phyloP scores from a whole-genome alignment of 2,329 filamentous ascomycete species.

The Gliomastix tumulicola region DNA sequence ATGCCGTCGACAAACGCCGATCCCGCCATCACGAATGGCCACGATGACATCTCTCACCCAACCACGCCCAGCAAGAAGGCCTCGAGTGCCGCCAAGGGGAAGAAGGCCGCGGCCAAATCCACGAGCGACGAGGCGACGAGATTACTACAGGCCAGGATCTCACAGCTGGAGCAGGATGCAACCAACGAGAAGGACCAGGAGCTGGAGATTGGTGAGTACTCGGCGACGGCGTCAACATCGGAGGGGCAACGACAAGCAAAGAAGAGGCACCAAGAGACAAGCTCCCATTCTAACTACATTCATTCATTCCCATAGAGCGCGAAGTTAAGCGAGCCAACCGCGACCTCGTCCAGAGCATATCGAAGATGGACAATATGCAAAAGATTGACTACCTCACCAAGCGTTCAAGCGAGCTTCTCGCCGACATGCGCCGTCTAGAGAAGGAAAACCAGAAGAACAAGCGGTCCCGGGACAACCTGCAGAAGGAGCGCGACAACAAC shows the following conservation, averaged over 20 bases:
- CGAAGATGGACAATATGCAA: conserved; percentile 85
- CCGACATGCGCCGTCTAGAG: conserved; percentile 93
- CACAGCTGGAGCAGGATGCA: conserved; percentile 88
- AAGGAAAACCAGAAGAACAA: conserved; percentile 94
- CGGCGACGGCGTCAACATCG: no score
- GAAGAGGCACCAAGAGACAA: no score
- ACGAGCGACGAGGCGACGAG: conserved; percentile 66
- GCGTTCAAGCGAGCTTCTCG: conserved; percentile 83
- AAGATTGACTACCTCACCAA: conserved; percentile 88
- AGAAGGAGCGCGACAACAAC: conserved; percentile 92
- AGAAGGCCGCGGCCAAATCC: conserved; percentile 64
- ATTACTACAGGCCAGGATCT: conserved; percentile 86
- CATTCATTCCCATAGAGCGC: no score
- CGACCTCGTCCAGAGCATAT: conserved; percentile 80
- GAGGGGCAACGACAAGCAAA: no score
- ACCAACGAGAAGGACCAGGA: conserved; percentile 94
- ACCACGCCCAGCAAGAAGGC: conserved; percentile 58
- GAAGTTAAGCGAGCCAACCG: conserved; percentile 92
- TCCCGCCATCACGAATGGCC: conserved; percentile 31
- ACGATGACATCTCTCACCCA: conserved; percentile 25
- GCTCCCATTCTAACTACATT: no score
- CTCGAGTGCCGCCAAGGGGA: conserved; percentile 56
- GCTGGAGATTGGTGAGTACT: conserved; percentile 76
- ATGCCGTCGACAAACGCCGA: conserved; percentile 35
- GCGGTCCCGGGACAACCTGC: conserved; percentile 85